Base-by-base conservation (phyloP, 78 protist species). In the Diacronema lutheri region DNA sequence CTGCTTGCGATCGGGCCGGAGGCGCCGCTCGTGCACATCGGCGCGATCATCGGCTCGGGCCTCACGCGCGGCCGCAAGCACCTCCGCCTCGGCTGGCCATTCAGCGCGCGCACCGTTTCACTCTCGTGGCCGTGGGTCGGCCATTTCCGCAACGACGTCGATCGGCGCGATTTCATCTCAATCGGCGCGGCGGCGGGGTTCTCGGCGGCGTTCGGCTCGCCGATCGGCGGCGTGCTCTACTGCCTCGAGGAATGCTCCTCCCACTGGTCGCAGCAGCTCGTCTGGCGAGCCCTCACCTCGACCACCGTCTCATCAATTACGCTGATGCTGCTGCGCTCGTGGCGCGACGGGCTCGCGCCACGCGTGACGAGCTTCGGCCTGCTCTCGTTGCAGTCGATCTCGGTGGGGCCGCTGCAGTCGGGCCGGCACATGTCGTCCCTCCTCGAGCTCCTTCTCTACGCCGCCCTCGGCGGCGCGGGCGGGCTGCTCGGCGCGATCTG, bases 21-120 rank as follows among this genome's bases (percentile, higher is more conserved):
- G 71, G 97, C 96, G 10, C 97, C 97, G 40, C 91, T 95, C 94
- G 87, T 95, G 55, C 97, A 95, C 89, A 50, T 84, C 46, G 97
- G 96, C 16, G 84, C 90, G n/a, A 57, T 87, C 83, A 41, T 96
- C 16, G 96, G 92, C 14, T 95, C 93, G 14, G 96, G 96, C 0
- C 31, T 95, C 25, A 84, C 92, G 50, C 50, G 50, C 50, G 50
- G 50, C 50, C 50, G 50, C 50, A 44, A 44, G 50, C 7, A 3
- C 16, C 16, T 44, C 16, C 50, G 50, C 50, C 60, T 60, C 89
- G 21, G 25, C 25, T 4, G 25, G 78, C 33, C 31, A 2, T 26
- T 7, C 55, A 13, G 11, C 35, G 6, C 68, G 68, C 1, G 25
- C 68, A 9, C 50, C 50, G 50, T 7, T 3, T 7, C 50, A 7